Conservation (phyloP, 2,329 filamentous ascomycete species). For the Pseudogymnoascus sp. region DNA sequence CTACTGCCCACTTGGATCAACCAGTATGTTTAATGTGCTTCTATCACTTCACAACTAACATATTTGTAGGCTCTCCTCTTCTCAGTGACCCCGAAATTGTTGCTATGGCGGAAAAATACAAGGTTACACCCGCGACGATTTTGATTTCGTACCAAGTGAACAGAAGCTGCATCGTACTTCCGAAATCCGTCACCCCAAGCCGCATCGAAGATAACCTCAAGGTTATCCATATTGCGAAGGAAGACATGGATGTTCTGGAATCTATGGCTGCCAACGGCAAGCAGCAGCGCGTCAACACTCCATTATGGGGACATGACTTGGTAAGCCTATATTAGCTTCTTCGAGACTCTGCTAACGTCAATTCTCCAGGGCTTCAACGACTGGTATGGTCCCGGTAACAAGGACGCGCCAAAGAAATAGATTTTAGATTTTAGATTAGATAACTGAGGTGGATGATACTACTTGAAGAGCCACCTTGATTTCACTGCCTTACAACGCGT, state of each 20-base stretch:
- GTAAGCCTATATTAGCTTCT: not conserved
- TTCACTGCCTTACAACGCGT: not conserved
- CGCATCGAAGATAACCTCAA: constrained; percentile 40
- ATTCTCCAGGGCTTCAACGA: constrained; percentile 20
- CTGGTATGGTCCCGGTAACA: constrained; percentile 18
- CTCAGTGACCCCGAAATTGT: constrained; percentile 12
- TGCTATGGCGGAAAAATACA: constrained; percentile 40
- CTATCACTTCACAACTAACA: not conserved
- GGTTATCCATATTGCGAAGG: constrained; percentile 12
- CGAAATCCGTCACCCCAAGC: constrained; percentile 46
- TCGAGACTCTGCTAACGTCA: not conserved
- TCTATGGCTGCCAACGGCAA: constrained; percentile 28
- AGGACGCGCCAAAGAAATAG: not conserved
- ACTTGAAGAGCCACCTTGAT: not conserved
- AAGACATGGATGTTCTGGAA: constrained; percentile 25
- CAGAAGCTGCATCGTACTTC: constrained; percentile 43
- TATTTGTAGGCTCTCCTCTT: constrained; percentile 11
- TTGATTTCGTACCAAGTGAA: constrained; percentile 47
- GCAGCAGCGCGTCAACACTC: constrained; percentile 30
- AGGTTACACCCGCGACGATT: constrained; percentile 43
- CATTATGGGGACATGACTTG: constrained; percentile 29
- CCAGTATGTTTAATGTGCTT: constrained; percentile 5
- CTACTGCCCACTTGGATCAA: constrained; percentile 51
- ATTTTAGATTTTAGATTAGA: not conserved
- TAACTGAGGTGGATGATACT: not conserved